These are phyloP conservation scores for Allium cepa DNA, from an alignment of 106 monocot species.

Conservation along the genomic window DNA sequence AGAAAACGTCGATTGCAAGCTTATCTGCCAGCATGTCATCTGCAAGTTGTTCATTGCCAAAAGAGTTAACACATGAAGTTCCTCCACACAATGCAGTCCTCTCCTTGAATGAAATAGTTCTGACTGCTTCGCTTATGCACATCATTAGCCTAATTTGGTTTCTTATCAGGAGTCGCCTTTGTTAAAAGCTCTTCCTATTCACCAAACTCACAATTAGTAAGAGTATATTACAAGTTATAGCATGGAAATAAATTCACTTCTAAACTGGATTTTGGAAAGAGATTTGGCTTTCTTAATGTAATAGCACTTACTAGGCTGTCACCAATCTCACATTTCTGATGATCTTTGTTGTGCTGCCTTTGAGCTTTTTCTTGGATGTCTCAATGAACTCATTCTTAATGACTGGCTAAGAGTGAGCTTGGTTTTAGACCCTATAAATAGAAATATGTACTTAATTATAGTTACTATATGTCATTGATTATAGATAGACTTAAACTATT, in stretches of 20 bases:
- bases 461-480: not conserved
- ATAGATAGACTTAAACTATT: conserved; percentile 2
- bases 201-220: not conserved
- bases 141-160: conserved; percentile 74
- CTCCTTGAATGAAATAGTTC: conserved; percentile 96
- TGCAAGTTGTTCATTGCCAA: conserved; percentile 94
- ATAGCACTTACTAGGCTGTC: conserved; percentile 37
- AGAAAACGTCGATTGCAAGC: too few species aligned
- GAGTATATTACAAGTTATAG: too few species aligned
- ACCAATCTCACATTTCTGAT: conserved; percentile 59
- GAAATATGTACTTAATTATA: not conserved
- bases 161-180: conserved; percentile 90
- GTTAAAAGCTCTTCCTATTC: conserved; percentile 79
- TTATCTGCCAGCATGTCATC: conserved; percentile 92
- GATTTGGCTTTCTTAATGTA: not conserved
- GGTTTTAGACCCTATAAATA: conserved; percentile 24
- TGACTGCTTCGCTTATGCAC: conserved; percentile 87
- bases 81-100: conserved; percentile 86
- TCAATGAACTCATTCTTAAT: conserved; percentile 21
- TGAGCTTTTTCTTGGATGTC: not conserved
- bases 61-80: conserved; percentile 90
- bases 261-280: too few species aligned
- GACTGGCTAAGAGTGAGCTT: conserved; percentile 67
- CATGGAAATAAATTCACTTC: too few species aligned
- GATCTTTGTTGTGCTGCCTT: conserved; percentile 7